Evolutionary conservation across 495 filamentous ascomycete genomes (phyloP).

Genomic region (Oleoguttula mirabilis): DNA sequence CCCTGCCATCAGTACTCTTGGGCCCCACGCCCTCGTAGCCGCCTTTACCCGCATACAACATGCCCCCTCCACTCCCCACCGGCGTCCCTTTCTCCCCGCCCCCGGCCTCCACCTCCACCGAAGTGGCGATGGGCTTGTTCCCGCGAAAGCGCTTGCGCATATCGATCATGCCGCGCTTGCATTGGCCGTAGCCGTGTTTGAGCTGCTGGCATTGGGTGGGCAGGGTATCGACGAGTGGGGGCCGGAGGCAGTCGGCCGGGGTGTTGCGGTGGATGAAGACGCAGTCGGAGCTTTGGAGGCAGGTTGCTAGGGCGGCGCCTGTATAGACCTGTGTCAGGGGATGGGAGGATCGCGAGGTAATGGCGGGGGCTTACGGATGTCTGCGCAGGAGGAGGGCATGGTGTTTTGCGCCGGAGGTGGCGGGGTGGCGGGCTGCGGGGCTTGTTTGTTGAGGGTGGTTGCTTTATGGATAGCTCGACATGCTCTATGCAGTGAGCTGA

Average conservation of each 20-base stretch:
- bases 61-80: too few relatives aligned
- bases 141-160: conserved; percentile 98
- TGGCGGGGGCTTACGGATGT: conserved; percentile 61
- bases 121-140: conserved; percentile 70
- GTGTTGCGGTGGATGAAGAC: conserved; percentile 81
- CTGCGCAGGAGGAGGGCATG: conserved; percentile 95
- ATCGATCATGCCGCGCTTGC: conserved; percentile 91
- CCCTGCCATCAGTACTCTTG: conserved; percentile 32
- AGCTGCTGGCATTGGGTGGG: conserved; percentile 86
- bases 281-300: conserved; percentile 90
- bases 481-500: too few relatives aligned
- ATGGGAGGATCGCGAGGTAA: conserved; percentile 6
- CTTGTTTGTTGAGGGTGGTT: too few relatives aligned
- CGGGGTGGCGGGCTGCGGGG: background rate
- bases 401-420: conserved; percentile 22
- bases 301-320: conserved; percentile 86
- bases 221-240: conserved; percentile 62
- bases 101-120: conserved; percentile 48
- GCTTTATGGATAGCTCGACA: too few relatives aligned
- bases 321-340: conserved; percentile 9
- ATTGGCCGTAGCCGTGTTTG: conserved; percentile 82
- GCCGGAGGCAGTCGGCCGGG: conserved; percentile 74
- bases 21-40: conserved; percentile 45
- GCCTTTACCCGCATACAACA: conserved; percentile 65
- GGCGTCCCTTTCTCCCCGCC: conserved; percentile 24